Conservation (phyloP, 805 yeast species). For the Saturnispora halmiae region DNA sequence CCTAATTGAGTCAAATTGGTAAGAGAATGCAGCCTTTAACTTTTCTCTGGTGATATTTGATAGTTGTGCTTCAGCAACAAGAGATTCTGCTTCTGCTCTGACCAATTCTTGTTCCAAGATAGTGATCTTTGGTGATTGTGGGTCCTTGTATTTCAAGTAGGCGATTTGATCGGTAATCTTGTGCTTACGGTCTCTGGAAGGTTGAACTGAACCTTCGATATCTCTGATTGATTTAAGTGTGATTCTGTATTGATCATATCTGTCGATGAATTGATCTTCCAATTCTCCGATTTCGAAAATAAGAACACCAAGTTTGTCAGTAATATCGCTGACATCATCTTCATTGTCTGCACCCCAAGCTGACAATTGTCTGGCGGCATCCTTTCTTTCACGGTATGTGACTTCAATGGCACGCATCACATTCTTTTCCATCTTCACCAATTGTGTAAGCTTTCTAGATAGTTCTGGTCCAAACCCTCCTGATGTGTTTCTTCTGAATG, state of each 20-base stretch:
- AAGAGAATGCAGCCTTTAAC: conserved; percentile 73
- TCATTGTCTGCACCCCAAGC: conserved; percentile 84
- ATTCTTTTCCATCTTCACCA: conserved; percentile 75
- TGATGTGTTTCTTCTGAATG: conserved; percentile 56
- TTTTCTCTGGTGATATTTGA: conserved; percentile 84
- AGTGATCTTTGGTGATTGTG: conserved; percentile 71
- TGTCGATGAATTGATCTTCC: conserved; percentile 80
- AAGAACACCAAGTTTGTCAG: conserved; percentile 79
- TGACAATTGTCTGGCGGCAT: conserved; percentile 73
- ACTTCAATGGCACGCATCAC: conserved; percentile 72
- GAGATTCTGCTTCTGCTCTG: conserved; percentile 84
- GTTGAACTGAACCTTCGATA: conserved; percentile 82
- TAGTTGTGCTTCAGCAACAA: conserved; percentile 87
- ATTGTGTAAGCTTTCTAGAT: conserved; percentile 61
- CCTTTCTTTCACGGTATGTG: conserved; percentile 68
- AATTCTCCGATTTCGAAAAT: conserved; percentile 77
- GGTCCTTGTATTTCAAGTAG: conserved; percentile 74
- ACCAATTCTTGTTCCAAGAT: conserved; percentile 83
- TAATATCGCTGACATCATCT: conserved; percentile 77
- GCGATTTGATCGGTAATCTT: conserved; percentile 82
- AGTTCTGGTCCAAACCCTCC: conserved; percentile 77
- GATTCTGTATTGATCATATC: conserved; percentile 78
- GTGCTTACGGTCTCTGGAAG: conserved; percentile 78
- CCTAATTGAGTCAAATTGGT: conserved; percentile 77
- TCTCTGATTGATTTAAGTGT: conserved; percentile 74